Evolutionary conservation across 805 yeast species (phyloP), one percentile per base, ranked within the genome.

Genomic region (Wickerhamomyces kurtzmanii): DNA sequence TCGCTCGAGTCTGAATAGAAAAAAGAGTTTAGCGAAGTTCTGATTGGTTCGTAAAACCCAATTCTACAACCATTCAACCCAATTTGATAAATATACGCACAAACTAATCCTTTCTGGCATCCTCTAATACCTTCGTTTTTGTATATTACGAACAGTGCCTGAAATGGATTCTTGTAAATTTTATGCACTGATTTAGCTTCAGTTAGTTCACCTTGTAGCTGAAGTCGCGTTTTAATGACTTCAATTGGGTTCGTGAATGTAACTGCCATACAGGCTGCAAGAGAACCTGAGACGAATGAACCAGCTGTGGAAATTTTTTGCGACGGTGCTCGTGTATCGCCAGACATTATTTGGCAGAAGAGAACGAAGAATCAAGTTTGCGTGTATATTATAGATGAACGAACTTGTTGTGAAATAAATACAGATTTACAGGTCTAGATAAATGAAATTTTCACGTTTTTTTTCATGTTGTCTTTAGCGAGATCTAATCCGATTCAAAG

Each of bases 261-360:
- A 24, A 91, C 98, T 1, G 98, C 97, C 30, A 94, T 91, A 61
- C 97, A 87, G 3, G 97, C 96, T 3, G 98, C 98, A 11, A 81
- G 33, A 7, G 91, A 94, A 31, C 96, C 96, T 4, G 96, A 95
- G 5, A 76, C 45, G 43, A 87, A 85, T 2, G 95, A 93, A 13
- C 93, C 93, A 9, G 64, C 39, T 4, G 83, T 73, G 22, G 77
- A 65, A 13, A 79, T 66, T 38, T 68, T 59, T 39, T 71, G 76
- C n/a, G 76, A 65, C 2, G 73, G 75, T 5, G 68, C 43, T 34
- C n/a, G n/a, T n/a, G n/a, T n/a, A n/a, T n/a, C n/a, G n/a, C n/a
- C n/a, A n/a, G n/a, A n/a, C n/a, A n/a, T n/a, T n/a, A n/a, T n/a
- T n/a, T n/a, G n/a, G n/a, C n/a, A n/a, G n/a, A n/a, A n/a, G n/a